phyloP scores from a whole-genome alignment of 2,329 filamentous ascomycete genomes.

The Trichoderma polysporum region DNA sequence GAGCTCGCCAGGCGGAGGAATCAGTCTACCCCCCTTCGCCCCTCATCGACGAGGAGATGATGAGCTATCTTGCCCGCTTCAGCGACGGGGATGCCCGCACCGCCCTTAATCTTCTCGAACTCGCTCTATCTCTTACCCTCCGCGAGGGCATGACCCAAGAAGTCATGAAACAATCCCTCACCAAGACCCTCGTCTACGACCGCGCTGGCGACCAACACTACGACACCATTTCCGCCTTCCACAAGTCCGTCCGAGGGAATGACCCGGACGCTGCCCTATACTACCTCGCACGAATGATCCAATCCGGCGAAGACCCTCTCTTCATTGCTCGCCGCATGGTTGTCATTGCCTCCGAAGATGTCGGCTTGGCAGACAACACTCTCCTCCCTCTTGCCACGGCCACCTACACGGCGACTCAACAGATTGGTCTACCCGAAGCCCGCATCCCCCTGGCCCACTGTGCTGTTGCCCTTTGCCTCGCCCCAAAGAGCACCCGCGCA shows the following conservation, averaged over 20 bases:
- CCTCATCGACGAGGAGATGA: slow-evolving; percentile 73
- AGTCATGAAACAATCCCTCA: slow-evolving; percentile 77
- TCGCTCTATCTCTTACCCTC: slow-evolving; percentile 70
- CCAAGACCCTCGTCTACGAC: slow-evolving; percentile 92
- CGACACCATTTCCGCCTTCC: slow-evolving; percentile 94
- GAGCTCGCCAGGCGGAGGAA: slow-evolving; percentile 69
- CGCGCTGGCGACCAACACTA: slow-evolving; percentile 95
- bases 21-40: slow-evolving; percentile 42
- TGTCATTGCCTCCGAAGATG: slow-evolving; percentile 91
- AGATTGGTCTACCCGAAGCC: slow-evolving; percentile 93
- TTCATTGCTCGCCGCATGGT: slow-evolving; percentile 92
- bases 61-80: slow-evolving; percentile 80
- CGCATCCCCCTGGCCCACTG: slow-evolving; percentile 89
- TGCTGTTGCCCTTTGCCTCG: slow-evolving; percentile 74
- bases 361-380: slow-evolving; percentile 83
- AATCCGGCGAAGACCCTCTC: slow-evolving; percentile 88
- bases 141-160: slow-evolving; percentile 67
- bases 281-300: slow-evolving; percentile 93
- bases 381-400: slow-evolving; percentile 83
- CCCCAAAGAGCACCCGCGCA: slow-evolving; percentile 82
- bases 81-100: slow-evolving; percentile 91
- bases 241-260: slow-evolving; percentile 89
- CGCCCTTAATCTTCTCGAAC: slow-evolving; percentile 85
- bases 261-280: slow-evolving; percentile 88
- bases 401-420: slow-evolving; percentile 83